Base-by-base conservation (phyloP, 1,139 yeast genomes). In the Chernovozyma aurita region DNA sequence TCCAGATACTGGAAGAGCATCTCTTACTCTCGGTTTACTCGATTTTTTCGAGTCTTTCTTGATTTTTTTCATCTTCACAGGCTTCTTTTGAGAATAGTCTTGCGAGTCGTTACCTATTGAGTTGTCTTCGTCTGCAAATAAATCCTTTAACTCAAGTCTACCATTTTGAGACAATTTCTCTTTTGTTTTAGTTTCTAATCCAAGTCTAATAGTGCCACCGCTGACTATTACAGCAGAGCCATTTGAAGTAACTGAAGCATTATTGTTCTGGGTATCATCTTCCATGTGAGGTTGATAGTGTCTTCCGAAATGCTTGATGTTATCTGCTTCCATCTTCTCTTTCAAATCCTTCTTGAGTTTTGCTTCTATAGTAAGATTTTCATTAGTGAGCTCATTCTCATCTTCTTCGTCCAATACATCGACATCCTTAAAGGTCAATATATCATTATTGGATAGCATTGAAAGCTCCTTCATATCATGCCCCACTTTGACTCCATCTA, bases 371-470 rank as follows among this genome's bases (percentile, higher is more conserved):
- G 57, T 48, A 32, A 80, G 47, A 18, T 48, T 38, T 5, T 64
- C 70, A 40, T 77, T 74, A 29, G 63, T 73, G 32, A 80, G 59
- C 34, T 60, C 67, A 36, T 65, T 72, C 8, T 41, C 47, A 8
- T 63, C 75, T 16, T 67, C 73, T 24, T 64, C 73, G 2, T 70
- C 79, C 18, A 76, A 47, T 2, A 85, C 59, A 5, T 65, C 64
- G 1, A 63, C 54, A 42, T 87, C 96, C 38, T 80, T 75, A 32
- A 86, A 60, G 0, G 92, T 85, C 36, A 87, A 60, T 2, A 85
- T 65, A 1, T 76, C 75, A 16, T 74, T 76, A n/a, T 63, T 64
- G 6, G 51, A 50, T n/a, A 68, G 41, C 5, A 48, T 53, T 2
- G 52, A 51, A n/a, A 78, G 49, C 17, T 73, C 78, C 5, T 53